Evolutionary conservation across 2,329 filamentous ascomycete species (phyloP).

Genomic region (Thelonectria blattea): DNA sequence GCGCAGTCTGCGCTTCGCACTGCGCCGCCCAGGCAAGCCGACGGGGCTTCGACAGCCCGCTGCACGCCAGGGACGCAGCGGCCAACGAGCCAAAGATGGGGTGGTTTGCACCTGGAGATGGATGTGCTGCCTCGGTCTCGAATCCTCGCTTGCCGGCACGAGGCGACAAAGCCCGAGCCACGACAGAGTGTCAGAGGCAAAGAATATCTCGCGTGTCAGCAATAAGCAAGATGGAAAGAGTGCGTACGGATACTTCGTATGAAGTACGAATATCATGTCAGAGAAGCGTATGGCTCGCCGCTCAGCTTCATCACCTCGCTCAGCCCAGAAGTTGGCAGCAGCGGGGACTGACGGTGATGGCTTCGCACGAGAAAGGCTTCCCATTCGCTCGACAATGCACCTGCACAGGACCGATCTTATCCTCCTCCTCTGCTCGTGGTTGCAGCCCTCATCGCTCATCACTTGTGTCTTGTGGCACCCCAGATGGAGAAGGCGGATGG

Average conservation of each 20-base stretch:
- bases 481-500: slow-evolving; percentile 38
- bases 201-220: background rate
- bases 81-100: background rate
- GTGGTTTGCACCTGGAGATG: background rate
- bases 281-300: background rate
- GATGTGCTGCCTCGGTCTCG: no score
- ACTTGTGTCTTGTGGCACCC: slow-evolving; percentile 13
- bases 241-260: background rate
- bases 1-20: slow-evolving; percentile 7
- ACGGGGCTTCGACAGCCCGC: slow-evolving; percentile 4
- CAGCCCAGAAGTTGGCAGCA: background rate
- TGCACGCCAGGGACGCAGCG: slow-evolving; percentile 15
- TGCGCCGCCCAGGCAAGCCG: slow-evolving; percentile 4
- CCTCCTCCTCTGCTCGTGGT: background rate
- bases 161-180: background rate
- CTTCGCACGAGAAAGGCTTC: slow-evolving; percentile 1
- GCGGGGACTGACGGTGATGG: background rate
- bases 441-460: slow-evolving; percentile 5
- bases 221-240: background rate
- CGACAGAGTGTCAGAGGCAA: background rate
- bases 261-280: background rate
- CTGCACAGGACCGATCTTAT: background rate
- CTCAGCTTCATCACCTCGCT: background rate
- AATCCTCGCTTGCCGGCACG: background rate
- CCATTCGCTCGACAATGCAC: background rate